Percentiles rank a stretch among this genome's conserved stretches.
Conservation (phyloP, 306 rosid species). For the Mimosa bimucronata region DNA sequence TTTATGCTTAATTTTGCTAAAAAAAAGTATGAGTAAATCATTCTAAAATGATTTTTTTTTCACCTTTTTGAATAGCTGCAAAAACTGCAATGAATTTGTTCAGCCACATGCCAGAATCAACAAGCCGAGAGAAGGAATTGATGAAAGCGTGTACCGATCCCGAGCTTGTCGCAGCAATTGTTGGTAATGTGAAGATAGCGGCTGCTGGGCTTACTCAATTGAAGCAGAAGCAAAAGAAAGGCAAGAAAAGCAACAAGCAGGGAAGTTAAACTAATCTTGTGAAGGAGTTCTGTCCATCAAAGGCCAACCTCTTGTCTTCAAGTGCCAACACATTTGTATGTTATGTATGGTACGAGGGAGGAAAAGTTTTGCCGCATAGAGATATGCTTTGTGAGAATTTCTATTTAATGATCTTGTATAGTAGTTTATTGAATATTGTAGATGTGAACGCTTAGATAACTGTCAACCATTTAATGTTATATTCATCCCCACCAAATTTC, state of each 20-base stretch:
- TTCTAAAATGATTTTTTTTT: background rate
- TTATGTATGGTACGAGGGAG: conserved; percentile 32
- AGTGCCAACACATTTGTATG: conserved; percentile 35
- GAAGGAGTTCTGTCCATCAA: conserved; percentile 9
- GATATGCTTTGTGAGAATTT: background rate
- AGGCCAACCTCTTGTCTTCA: too few species aligned
- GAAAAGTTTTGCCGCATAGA: conserved; percentile 5
- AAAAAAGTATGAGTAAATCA: conserved; percentile 21
- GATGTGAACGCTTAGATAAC: background rate
- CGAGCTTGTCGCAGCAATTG: conserved; percentile 78
- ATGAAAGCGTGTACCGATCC: conserved; percentile 98
- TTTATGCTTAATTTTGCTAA: conserved; percentile 15
- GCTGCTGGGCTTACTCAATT: conserved; percentile 89
- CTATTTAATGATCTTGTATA: background rate
- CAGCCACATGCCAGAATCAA: conserved; percentile 90
- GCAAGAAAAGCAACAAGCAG: conserved; percentile 69
- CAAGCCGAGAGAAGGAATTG: conserved; percentile 86
- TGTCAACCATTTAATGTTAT: background rate
- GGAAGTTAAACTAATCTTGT: conserved; percentile 35
- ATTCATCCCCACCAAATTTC: background rate
- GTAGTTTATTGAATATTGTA: background rate
- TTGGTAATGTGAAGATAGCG: conserved; percentile 85
- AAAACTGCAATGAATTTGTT: conserved; percentile 92
- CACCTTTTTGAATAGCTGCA: conserved; percentile 57
- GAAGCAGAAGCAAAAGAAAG: conserved; percentile 95